phyloP scores from a whole-genome alignment of 2,329 filamentous ascomycete species.

The Ophiostoma tasmaniense region DNA sequence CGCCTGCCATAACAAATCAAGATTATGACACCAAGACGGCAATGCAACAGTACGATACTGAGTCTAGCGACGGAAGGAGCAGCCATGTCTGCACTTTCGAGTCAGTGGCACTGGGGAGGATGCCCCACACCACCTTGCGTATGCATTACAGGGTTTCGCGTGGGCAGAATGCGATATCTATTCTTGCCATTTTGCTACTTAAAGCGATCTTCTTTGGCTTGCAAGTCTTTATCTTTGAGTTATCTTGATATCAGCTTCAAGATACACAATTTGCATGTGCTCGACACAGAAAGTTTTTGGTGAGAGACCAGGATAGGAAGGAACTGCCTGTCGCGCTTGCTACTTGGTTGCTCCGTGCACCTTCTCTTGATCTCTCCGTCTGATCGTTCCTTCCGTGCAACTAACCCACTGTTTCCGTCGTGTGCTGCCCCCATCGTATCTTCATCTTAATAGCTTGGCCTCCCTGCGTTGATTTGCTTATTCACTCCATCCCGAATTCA shows the following conservation, averaged over 20 bases:
- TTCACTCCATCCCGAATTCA: background rate
- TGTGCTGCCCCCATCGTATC: background rate
- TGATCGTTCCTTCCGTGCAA: background rate
- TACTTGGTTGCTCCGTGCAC: too few relatives aligned
- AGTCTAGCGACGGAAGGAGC: background rate
- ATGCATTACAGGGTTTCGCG: background rate
- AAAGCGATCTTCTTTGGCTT: background rate
- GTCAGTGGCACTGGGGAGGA: background rate
- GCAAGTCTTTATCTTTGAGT: background rate
- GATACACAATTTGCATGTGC: conserved; percentile 2
- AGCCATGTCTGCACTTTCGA: background rate
- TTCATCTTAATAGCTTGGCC: background rate
- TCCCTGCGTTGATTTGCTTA: background rate
- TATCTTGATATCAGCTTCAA: background rate
- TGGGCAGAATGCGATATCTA: background rate
- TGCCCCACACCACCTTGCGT: background rate
- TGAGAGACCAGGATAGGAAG: background rate
- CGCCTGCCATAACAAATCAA: background rate
- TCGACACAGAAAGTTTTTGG: background rate
- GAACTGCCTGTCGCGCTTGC: too few relatives aligned
- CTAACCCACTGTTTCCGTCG: background rate
- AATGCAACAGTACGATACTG: background rate
- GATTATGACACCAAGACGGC: background rate
- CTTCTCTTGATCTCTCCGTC: background rate
- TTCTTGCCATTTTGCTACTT: background rate